Base-by-base conservation (phyloP, 345 rosid genomes). In the Rhizophora apiculata region DNA sequence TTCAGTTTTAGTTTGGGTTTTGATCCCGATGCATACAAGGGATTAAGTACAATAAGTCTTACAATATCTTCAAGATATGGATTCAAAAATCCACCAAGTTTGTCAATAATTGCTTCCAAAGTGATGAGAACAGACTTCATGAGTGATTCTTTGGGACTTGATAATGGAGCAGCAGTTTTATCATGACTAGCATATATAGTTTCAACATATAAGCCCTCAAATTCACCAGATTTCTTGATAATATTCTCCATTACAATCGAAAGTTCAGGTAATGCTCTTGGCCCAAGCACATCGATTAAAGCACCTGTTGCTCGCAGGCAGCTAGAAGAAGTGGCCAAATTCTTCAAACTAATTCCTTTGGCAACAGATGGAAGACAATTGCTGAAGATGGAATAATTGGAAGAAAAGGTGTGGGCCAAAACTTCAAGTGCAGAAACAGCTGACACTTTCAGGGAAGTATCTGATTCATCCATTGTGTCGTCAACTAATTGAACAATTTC, bases 51-150 rank as follows among this genome's bases (percentile, higher is more conserved):
- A 82, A 87, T 53, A 62, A 95, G 79, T 80, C 81, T 71, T 27
- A 84, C 69, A 67, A 95, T 82, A 73, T 90, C 91, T 59, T 83
- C 87, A 64, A 95, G 96, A 76, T 89, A 87, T 21, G 99, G 99
- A 78, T 80, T 92, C 64, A 95, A 72, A 75, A 95, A 95, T 68
- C 96, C 90, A 67, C 96, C 99, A 72, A 95, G 90, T 78, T 92
- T 88, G 75, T 87, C 96, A 60, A 89, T 79, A 65, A 87, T 93
- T 31, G 96, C 96, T 76, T 92, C 96, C 77, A 95, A 76, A n/a
- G 85, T 68, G 30, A 83, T 75, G 63, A 95, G 91, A 83, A 88
- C 68, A 73, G 97, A 86, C n/a, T 85, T 73, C 86, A 83, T 53
- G 34, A 85, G 63, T 75, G 87, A 79, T 82, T 77, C 78, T 65